phyloP scores from a whole-genome alignment of 495 filamentous ascomycete species.

The Neurospora sp. region DNA sequence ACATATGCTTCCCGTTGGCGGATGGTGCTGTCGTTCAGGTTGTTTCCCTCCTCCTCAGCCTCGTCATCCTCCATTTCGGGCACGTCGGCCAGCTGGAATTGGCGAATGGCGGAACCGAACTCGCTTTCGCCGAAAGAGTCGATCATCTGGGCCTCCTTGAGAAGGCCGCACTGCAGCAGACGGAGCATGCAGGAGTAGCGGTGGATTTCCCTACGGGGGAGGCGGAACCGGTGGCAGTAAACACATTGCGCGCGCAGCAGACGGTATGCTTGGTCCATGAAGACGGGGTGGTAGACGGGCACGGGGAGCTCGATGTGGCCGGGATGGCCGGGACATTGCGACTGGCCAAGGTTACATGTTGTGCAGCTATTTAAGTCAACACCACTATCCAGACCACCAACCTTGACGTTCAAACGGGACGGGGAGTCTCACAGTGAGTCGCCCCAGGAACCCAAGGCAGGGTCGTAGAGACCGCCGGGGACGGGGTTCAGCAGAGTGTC shows the following conservation, averaged over 20 bases:
- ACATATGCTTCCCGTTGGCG: conserved; percentile 61
- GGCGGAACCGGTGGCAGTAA: conserved; percentile 76
- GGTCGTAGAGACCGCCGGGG: conserved; percentile 85
- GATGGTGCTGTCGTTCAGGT: conserved; percentile 38
- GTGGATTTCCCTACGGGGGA: conserved; percentile 63
- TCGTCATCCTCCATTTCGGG: conserved; percentile 14
- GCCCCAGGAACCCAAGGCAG: conserved; percentile 82
- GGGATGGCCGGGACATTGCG: conserved; percentile 80
- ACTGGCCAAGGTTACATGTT: conserved; percentile 72
- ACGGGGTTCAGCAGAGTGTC: conserved; percentile 77
- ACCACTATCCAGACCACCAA: not conserved
- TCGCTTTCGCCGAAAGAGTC: conserved; percentile 47
- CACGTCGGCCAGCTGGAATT: conserved; percentile 14
- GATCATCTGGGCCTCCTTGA: conserved; percentile 61
- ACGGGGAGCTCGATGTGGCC: conserved; percentile 94
- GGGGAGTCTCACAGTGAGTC: conserved; percentile 60
- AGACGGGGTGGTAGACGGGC: conserved; percentile 84
- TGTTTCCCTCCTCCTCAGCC: conserved; percentile 21
- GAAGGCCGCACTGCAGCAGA: conserved; percentile 74
- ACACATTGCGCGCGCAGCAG: conserved; percentile 78
- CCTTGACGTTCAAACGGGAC: not conserved
- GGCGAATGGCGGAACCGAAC: conserved; percentile 14
- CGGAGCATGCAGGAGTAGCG: conserved; percentile 74
- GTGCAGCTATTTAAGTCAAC: conserved; percentile 53
- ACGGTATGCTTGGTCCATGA: conserved; percentile 81